Evolutionary conservation across 768 basidiomycete species (phyloP), one percentile per base, ranked within the genome.

Genomic region (Porpolomopsis calyptriformis): DNA sequence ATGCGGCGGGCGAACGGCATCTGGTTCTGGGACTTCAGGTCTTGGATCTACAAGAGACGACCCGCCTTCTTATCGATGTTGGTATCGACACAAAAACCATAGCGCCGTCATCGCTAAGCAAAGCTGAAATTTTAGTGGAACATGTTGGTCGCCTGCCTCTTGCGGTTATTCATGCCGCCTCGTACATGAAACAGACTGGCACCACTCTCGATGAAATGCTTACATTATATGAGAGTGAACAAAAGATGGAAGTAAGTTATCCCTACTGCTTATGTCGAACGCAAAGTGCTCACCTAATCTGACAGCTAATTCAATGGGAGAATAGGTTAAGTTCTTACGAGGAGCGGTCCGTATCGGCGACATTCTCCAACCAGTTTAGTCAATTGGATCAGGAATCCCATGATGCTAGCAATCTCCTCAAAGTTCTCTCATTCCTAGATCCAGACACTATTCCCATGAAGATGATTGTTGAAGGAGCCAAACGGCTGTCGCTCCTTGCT

Each of bases 131-230:
- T 12, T 14, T 41, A 5, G 40, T 41, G 10, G 5, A 23, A 41
- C 27, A 12, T 25, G 40, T 41, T 5, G 40, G 40, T 12, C 16
- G 40, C 24, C 40, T 41, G 23, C 40, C 40, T n/a, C 40, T 41
- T 25, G 40, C 40, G 7, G 16, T 41, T 26, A 12, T 25, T 11
- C 40, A 41, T 12, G 40, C 40, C 2, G 24, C 40, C 3, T 18
- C 22, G 19, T 41, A 11, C 24, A 26, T 41, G 24, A 41, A 23
- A 18, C 40, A 26, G 27, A 25, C 40, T n/a, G 3, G 23, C 14
- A 26, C 14, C 19, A 24, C 18, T n/a, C 14, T 41, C 23, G 40
- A 41, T 14, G 40, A 41, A 11, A 8, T 41, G 40, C 24, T 41
- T 4, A 26, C 2, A 8, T 12, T 41, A 25, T 41, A 41, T 26